These are phyloP conservation scores for Tolypocladium capitatum DNA, from an alignment of 2,329 filamentous ascomycete species.

Conservation along the genomic window DNA sequence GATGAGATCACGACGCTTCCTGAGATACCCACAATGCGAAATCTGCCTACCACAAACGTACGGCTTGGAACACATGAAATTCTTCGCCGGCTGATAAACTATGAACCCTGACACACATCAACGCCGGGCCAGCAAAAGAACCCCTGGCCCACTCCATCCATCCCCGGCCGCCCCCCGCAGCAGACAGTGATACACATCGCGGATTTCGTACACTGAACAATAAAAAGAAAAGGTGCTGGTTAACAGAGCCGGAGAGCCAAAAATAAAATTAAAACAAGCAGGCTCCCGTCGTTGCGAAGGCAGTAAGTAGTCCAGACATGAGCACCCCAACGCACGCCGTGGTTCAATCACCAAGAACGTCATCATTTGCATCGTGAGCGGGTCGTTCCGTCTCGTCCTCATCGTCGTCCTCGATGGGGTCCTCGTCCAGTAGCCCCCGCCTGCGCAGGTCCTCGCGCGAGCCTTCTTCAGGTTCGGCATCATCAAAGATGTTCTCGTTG, in stretches of 20 bases:
- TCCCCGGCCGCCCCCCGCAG: not conserved
- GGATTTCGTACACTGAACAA: not conserved
- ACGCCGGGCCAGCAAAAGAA: slow-evolving; percentile 5
- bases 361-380: slow-evolving; percentile 28
- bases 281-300: not conserved
- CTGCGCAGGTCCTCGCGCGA: slow-evolving; percentile 43
- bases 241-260: not conserved
- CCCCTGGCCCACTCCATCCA: slow-evolving; percentile 2
- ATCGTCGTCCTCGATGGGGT: slow-evolving; percentile 23
- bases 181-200: not conserved
- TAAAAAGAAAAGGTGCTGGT: slow-evolving; percentile 2
- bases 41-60: not conserved
- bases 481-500: slow-evolving; percentile 30
- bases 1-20: not conserved
- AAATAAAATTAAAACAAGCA: not conserved
- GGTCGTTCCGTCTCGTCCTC: slow-evolving; percentile 16
- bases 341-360: slow-evolving; percentile 30
- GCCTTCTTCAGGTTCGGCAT: slow-evolving; percentile 43
- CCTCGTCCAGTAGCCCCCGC: slow-evolving; percentile 40
- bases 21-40: not conserved
- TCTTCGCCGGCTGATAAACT: not conserved
- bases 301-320: too few species aligned
- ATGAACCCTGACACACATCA: not conserved
- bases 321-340: not conserved
- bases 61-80: not conserved